These are phyloP conservation scores for Aspergillaceae sp. DNA, from an alignment of 2,329 filamentous ascomycete genomes.

Conservation along the genomic window DNA sequence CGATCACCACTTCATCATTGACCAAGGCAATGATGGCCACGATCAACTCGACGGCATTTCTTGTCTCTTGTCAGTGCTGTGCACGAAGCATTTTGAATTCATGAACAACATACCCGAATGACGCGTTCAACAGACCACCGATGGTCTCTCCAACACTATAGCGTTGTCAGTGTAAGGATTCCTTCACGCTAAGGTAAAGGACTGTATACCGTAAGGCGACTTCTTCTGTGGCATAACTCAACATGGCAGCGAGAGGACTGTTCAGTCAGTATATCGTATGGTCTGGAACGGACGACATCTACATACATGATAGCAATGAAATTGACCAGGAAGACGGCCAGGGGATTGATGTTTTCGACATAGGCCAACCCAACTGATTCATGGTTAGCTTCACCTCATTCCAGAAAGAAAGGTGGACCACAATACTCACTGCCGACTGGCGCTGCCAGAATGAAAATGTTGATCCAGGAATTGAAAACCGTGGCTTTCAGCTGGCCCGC, in stretches of 20 bases:
- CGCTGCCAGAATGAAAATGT: constrained; percentile 67
- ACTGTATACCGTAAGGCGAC: constrained; percentile 49
- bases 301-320: constrained; percentile 74
- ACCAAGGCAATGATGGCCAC: constrained; percentile 76
- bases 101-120: constrained; percentile 53
- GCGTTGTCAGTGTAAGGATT: too few species aligned
- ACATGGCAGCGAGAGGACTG: constrained; percentile 68
- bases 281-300: neutral
- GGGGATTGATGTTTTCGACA: constrained; percentile 44
- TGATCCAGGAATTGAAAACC: constrained; percentile 76
- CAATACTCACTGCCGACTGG: constrained; percentile 55
- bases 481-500: constrained; percentile 51
- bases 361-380: constrained; percentile 57
- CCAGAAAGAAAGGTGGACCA: neutral
- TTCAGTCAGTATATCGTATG: constrained; percentile 1
- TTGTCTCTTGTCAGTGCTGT: constrained; percentile 14
- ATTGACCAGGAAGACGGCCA: constrained; percentile 75
- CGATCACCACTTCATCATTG: constrained; percentile 68
- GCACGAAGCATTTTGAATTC: too few species aligned
- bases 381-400: constrained; percentile 3
- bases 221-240: constrained; percentile 85
- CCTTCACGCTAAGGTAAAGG: neutral
- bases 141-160: constrained; percentile 65
- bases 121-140: constrained; percentile 81
- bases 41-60: constrained; percentile 81